phyloP scores from a whole-genome alignment of 2,329 filamentous ascomycete species.

The Trichoderma cornu-damae region DNA sequence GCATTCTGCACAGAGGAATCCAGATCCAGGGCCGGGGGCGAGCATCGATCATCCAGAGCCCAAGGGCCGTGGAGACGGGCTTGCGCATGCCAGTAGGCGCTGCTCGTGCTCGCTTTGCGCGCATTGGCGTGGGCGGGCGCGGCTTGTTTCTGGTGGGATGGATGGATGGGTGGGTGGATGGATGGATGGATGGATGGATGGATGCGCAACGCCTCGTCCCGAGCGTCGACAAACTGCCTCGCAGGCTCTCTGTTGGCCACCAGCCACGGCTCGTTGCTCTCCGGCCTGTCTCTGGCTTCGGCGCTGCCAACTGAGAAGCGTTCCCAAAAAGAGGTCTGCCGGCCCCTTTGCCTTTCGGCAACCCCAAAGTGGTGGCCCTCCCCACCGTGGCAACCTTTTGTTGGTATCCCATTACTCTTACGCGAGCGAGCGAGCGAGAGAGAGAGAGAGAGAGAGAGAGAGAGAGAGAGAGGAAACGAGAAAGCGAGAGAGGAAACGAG shows the following conservation, averaged over 20 bases:
- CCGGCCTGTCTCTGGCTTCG: neutral
- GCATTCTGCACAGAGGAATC: neutral
- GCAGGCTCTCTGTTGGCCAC: conserved; percentile 13
- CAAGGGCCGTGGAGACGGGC: neutral
- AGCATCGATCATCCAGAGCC: neutral
- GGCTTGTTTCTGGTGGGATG: too few species aligned
- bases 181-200: too few species aligned
- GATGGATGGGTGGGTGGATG: too few species aligned
- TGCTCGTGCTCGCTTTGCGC: too few species aligned
- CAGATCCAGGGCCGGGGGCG: conserved; percentile 13
- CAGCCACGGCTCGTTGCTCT: too few species aligned
- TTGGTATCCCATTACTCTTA: neutral
- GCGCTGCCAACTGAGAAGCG: neutral
- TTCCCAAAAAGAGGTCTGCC: too few species aligned
- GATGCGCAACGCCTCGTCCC: conserved; percentile 8
- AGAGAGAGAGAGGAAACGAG: neutral
- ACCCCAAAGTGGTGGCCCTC: conserved; percentile 6
- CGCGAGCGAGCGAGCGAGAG: too few species aligned
- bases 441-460: neutral
- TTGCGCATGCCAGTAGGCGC: neutral
- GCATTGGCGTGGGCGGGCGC: too few species aligned
- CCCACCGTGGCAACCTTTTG: conserved; percentile 16
- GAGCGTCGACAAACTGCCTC: conserved; percentile 8
- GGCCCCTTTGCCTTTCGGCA: neutral
- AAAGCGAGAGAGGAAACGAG: too few species aligned